Evolutionary conservation across 805 yeast species (phyloP), one percentile per base, ranked within the genome.

Genomic region (Starmera quercuum): DNA sequence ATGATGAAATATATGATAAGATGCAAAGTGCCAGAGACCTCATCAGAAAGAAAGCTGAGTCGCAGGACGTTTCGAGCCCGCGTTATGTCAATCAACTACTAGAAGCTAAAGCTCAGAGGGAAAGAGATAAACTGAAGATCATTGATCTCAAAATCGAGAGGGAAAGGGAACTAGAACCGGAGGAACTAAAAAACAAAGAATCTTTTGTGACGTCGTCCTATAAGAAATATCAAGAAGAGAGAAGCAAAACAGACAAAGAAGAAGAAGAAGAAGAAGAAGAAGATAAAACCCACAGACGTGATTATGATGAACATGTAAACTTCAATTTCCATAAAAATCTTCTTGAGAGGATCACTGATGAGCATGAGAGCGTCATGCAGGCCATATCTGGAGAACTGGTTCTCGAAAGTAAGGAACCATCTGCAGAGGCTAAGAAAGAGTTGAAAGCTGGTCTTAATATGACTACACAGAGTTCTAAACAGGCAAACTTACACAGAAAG

Each of bases 131-230:
- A 22, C 35, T 61, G n/a, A 43, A 57, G 6, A 58, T 68, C 3
- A 49, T 55, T 32, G 68, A 68, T 18, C 42, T 61, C 16, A 58
- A 56, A 30, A 40, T 54, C 7, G 63, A 58, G 26, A 47, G 57
- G 26, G 69, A 65, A 36, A 41, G 68, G 7, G 59, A 59, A 21
- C 35, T 49, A 15, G 73, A 68, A 37, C 65, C 64, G 5, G 64
- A 59, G 25, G 53, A 51, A 20, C 56, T 43, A 30, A 54, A 47
- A 4, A 66, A 52, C 14, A 64, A 59, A 31, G 71, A 68, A 30
- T 62, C 53, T 18, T 75, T 73, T 53, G 68, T 73, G 8, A 67
- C 78, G 1, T 49, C 59, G 2, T 66, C 68, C 0, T 77, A 75
- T 45, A 60, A 62, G 42, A 50, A 50, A 26, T 59, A 59, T 34